These are phyloP conservation scores for Hypoxylon trugodes DNA, from an alignment of 495 filamentous ascomycete species.

Conservation along the genomic window DNA sequence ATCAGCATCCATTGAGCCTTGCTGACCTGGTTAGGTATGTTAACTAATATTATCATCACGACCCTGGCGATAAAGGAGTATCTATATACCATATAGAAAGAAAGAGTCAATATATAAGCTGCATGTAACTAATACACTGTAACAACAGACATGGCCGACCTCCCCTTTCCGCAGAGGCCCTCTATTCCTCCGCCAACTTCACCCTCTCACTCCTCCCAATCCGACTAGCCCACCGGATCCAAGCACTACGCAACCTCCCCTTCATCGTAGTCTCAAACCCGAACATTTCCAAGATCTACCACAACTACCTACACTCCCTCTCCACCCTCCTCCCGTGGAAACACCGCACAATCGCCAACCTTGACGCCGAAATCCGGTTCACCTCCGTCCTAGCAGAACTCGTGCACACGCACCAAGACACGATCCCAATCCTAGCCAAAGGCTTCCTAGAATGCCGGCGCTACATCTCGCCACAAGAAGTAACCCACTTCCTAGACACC, in stretches of 20 bases:
- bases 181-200: constrained; percentile 92
- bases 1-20: constrained; percentile 81
- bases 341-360: constrained; percentile 73
- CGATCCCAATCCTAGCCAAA: constrained; percentile 88
- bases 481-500: constrained; percentile 90
- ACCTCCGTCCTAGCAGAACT: constrained; percentile 92
- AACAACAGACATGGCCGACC: constrained; percentile 81
- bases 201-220: constrained; percentile 91
- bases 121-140: constrained; percentile 7
- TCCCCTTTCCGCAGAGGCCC: constrained; percentile 78
- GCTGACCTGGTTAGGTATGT: constrained; percentile 86
- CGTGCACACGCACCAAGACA: constrained; percentile 91
- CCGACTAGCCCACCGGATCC: constrained; percentile 92
- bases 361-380: constrained; percentile 90
- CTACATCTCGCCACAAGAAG: constrained; percentile 81
- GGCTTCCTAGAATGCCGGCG: constrained; percentile 91
- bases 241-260: constrained; percentile 89
- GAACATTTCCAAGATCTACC: constrained; percentile 89
- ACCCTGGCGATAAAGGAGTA: constrained; percentile 3
- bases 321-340: constrained; percentile 86
- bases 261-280: constrained; percentile 98
- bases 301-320: constrained; percentile 92
- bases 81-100: constrained; percentile 4
- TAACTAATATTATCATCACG: background rate
- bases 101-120: background rate